phyloP scores from a whole-genome alignment of 2,329 filamentous ascomycete species.

The Pestalotiopsis sp. region DNA sequence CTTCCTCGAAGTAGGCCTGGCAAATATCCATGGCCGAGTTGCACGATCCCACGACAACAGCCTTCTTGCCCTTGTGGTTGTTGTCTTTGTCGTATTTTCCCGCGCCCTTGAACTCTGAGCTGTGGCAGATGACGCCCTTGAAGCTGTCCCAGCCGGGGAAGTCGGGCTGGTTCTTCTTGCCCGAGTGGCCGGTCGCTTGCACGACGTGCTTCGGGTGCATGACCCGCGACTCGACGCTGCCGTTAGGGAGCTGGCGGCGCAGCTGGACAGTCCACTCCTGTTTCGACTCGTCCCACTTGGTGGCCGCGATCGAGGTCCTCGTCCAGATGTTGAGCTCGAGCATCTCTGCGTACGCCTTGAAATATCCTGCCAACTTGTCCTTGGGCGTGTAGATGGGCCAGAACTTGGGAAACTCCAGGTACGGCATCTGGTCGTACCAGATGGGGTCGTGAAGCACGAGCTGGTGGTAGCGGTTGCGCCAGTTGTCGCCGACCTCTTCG shows the following conservation, averaged over 20 bases:
- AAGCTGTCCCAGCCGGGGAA: constrained; percentile 54
- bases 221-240: constrained; percentile 43
- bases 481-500: constrained; percentile 58
- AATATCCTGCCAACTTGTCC: constrained; percentile 66
- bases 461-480: constrained; percentile 58
- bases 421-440: constrained; percentile 60
- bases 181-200: constrained; percentile 66
- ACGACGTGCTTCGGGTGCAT: constrained; percentile 62
- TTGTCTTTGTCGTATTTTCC: constrained; percentile 27
- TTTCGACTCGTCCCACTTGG: constrained; percentile 33
- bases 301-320: constrained; percentile 44
- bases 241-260: constrained; percentile 1
- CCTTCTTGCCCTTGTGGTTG: constrained; percentile 42
- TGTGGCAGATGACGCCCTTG: constrained; percentile 47
- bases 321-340: constrained; percentile 69
- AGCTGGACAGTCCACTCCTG: constrained; percentile 49
- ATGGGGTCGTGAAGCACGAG: constrained; percentile 66
- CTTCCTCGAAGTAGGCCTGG: constrained; percentile 10
- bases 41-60: constrained; percentile 54
- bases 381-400: constrained; percentile 71
- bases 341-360: constrained; percentile 61
- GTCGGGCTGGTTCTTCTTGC: constrained; percentile 59
- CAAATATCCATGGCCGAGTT: constrained; percentile 46
- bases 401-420: constrained; percentile 59
- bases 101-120: constrained; percentile 50